Evolutionary conservation across 306 rosid genomes (phyloP), one percentile per base, ranked within the genome.

Genomic region (Arachis stenosperma): DNA sequence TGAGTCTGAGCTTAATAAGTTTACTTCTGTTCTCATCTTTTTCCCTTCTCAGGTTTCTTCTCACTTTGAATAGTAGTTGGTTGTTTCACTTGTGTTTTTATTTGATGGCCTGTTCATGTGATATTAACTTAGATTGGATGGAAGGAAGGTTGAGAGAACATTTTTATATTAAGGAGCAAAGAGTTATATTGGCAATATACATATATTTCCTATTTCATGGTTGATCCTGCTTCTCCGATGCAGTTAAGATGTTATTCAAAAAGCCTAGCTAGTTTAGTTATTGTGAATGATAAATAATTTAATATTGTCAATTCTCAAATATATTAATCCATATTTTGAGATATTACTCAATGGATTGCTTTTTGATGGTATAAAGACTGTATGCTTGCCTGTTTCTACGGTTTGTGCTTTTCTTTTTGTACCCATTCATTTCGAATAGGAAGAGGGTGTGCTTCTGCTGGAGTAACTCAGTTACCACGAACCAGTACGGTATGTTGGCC

Each of bases 371-470:
- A 77, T 78, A 52, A 62, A 80, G 79, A 67, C 70, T 75, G 80
- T 78, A 68, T 83, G 81, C 73, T 64, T 77, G 78, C 77, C 75
- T 83, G 69, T 67, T 83, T 88, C 79, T 87, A 69, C 88, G 79
- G 92, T 85, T 83, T 75, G 78, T 90, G 87, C 84, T 85, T 83
- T 83, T 83, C 67, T 73, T 79, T 87, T 80, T 88, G 90, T 82
- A 82, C 85, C 89, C 88, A 84, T 86, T 90, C 89, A 70, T 86
- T 90, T 87, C 86, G 76, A 88, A 86, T 92, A 85, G 92, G 96
- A 87, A 85, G 88, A 84, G 92, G 93, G 82, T 92, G 89, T 87
- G 96, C 98, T 87, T 92, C 98, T 90, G 96, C 91, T 85, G 98
- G 96, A 88, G 98, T 92, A 77, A 88, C 96, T 84, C 96, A 82